Conservation (phyloP, 2,329 filamentous ascomycete genomes). For the Cercospora janseana region DNA sequence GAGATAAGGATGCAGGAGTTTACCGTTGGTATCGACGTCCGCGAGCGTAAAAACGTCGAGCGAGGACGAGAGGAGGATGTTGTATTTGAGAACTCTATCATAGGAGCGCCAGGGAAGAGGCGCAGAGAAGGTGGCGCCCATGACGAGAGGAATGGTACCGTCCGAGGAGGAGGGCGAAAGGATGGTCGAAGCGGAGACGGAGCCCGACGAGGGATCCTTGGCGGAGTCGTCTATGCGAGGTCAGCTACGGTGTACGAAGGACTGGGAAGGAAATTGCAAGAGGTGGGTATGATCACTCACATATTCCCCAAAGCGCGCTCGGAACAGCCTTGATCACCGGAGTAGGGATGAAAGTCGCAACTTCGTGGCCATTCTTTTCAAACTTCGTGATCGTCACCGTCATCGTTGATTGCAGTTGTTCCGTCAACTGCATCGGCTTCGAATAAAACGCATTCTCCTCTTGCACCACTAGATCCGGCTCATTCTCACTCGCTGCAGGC, state of each 20-base stretch:
- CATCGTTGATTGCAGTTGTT: not conserved
- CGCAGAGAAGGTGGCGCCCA: slow-evolving; percentile 1
- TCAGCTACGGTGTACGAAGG: not conserved
- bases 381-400: not conserved
- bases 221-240: not conserved
- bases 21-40: not conserved
- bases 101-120: not conserved
- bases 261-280: not conserved
- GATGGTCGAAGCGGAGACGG: not conserved
- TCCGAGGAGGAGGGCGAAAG: not conserved
- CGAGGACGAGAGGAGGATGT: not conserved
- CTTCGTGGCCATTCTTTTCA: not conserved
- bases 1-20: not conserved
- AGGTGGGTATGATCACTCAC: not conserved
- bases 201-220: not conserved
- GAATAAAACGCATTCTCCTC: not conserved
- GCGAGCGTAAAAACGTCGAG: slow-evolving; percentile 2
- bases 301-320: not conserved
- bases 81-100: slow-evolving; percentile 7
- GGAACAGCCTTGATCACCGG: not conserved
- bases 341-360: not conserved
- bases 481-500: not conserved
- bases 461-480: not conserved
- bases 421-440: not conserved
- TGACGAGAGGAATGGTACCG: not conserved